Evolutionary conservation across 2,329 filamentous ascomycete species (phyloP).

Genomic region (Trichoderma koningiopsis): DNA sequence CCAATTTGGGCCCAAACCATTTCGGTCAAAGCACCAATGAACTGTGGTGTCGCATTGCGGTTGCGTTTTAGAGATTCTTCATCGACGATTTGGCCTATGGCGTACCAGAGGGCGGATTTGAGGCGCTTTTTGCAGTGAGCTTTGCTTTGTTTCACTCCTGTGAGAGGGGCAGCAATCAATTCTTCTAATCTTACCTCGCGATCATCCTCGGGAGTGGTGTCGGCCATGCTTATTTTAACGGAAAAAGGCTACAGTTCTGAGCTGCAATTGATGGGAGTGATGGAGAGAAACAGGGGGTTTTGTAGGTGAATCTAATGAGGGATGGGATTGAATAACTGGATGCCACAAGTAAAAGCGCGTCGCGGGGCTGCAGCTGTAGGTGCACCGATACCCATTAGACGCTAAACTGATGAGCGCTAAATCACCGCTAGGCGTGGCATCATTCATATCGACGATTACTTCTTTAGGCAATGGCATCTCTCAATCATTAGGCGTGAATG

Average conservation of each 20-base stretch:
- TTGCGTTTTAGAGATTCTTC: slow-evolving; percentile 65
- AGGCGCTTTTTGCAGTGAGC: slow-evolving; percentile 58
- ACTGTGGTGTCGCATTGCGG: slow-evolving; percentile 87
- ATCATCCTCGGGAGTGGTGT: slow-evolving; percentile 39
- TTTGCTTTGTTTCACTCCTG: neutral
- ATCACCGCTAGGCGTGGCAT: neutral
- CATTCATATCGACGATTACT: neutral
- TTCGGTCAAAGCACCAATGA: slow-evolving; percentile 83
- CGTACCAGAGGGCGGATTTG: slow-evolving; percentile 83
- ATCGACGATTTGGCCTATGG: slow-evolving; percentile 85
- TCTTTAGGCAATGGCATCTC: neutral
- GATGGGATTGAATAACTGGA: neutral
- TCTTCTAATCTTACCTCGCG: slow-evolving; percentile 38
- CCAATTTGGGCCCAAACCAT: slow-evolving; percentile 86
- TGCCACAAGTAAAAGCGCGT: neutral
- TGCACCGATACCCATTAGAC: neutral
- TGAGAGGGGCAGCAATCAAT: neutral
- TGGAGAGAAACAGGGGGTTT: neutral
- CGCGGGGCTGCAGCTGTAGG: neutral
- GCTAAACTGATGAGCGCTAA: neutral
- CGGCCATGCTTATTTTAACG: slow-evolving; percentile 35
- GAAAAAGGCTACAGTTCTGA: neutral
- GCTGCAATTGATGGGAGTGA: neutral
- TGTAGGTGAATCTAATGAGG: neutral
- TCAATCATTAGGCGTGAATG: neutral